Conservation (phyloP, 2,329 filamentous ascomycete species). For the Fusarium phyllophilum region DNA sequence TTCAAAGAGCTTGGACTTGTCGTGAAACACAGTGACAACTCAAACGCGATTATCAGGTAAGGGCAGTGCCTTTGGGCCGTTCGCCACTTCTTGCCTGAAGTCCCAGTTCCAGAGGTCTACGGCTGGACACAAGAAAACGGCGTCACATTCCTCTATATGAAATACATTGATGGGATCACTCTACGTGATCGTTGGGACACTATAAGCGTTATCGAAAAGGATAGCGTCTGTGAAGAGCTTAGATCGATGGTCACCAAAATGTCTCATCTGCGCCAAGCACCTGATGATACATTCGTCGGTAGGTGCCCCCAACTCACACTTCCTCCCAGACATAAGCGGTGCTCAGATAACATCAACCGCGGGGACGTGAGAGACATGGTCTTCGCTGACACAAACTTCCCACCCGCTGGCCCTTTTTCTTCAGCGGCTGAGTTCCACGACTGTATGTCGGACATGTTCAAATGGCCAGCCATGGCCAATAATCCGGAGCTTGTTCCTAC, state of each 20-base stretch:
- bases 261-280: not conserved
- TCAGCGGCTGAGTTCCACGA: conserved; percentile 16
- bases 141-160: conserved; percentile 13
- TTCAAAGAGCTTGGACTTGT: conserved; percentile 19
- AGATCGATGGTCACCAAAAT: not conserved
- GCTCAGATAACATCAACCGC: conserved; percentile 20
- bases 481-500: not conserved
- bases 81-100: not conserved
- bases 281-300: not conserved
- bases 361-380: not conserved
- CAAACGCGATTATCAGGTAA: not conserved
- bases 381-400: not conserved
- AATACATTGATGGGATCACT: conserved; percentile 1
- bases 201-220: not conserved
- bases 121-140: not conserved
- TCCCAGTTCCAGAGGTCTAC: conserved; percentile 33
- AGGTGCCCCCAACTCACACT: not conserved
- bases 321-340: not conserved
- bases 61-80: not conserved
- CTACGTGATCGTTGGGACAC: conserved; percentile 6
- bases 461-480: not conserved
- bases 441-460: conserved; percentile 17
- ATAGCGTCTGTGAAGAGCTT: conserved; percentile 1
- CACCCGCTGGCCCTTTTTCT: conserved; percentile 14
- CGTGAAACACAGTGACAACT: conserved; percentile 16